Evolutionary conservation across 2,329 filamentous ascomycete species (phyloP), one percentile per base, ranked within the genome.

Genomic region (Fusarium austroafricanum): DNA sequence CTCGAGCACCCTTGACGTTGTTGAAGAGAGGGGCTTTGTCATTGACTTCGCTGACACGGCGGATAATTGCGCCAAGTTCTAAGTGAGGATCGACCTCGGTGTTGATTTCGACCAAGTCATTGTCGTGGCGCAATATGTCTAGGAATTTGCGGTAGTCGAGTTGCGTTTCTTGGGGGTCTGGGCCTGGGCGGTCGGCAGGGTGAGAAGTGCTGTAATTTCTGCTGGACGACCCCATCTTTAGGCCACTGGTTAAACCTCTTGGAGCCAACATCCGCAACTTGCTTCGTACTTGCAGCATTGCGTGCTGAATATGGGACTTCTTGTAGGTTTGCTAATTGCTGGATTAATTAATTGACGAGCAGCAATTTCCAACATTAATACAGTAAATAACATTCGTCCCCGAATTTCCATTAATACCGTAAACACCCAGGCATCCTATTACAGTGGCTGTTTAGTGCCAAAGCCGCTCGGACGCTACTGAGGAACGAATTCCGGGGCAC

Each of bases 11-110:
- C 51, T 79, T 83, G 21, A 86, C 57, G 26, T 84, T 86, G 71
- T 85, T 83, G 77, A 86, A 84, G 0, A 86, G 75, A 0, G 83
- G 83, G 0, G 83, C 83, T 47, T 82, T 83, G 47, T 78, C 79
- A 35, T 83, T 70, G 0, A 71, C 79, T 59, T 86, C 83, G 51
- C 77, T 81, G 4, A 80, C 82, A n/a, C 71, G 74, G 4, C 83
- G 78, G 11, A 80, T 81, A 52, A 85, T 83, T 15, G 83, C 83
- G 5, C 73, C 81, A 0, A 76, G 79, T 68, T 85, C 81, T 42
- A 85, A 76, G 50, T 83, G 55, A 6, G 82, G 79, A 53, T 84
- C 80, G 12, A 81, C 67, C 38, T 79, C 75, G 1, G 71, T 61
- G 43, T 81, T 74, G 59, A 84, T 83, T 43, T 84, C 80, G 17